These are phyloP conservation scores for Leonotis leonurus DNA, from an alignment of 257 asterid species.

Conservation along the genomic window DNA sequence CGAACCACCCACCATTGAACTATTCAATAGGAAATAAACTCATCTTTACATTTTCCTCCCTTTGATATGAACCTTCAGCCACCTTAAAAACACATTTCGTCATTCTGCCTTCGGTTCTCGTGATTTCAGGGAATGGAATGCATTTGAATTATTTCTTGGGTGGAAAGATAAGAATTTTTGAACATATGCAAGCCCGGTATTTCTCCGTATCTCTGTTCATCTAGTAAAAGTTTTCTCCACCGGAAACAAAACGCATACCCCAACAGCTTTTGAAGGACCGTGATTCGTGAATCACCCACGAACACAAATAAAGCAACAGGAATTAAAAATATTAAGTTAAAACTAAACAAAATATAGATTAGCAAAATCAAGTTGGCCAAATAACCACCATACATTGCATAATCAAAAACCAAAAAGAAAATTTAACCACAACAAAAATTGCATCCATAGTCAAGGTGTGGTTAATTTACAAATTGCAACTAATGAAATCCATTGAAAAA, in stretches of 20 bases:
- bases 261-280: neutral
- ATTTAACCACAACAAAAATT: neutral
- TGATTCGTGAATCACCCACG: neutral
- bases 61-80: neutral
- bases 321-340: too few relatives aligned
- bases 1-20: neutral
- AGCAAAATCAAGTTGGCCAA: neutral
- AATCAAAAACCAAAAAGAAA: neutral
- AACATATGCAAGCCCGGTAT: too few relatives aligned
- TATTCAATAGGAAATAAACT: neutral
- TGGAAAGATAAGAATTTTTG: too few relatives aligned
- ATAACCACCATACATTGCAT: neutral
- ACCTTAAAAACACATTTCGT: too few relatives aligned
- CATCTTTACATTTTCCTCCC: neutral
- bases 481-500: neutral
- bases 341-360: neutral
- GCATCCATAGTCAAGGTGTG: neutral
- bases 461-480: neutral
- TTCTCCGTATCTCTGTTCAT: too few relatives aligned
- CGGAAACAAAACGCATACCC: too few relatives aligned
- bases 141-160: too few relatives aligned
- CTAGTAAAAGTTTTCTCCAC: too few relatives aligned
- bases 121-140: too few relatives aligned
- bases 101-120: too few relatives aligned
- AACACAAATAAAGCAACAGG: neutral